Percentiles rank a stretch among this genome's conserved stretches.
phyloP scores from a whole-genome alignment of 176 grass and related monocot genomes.

The Alopecurus myosuroides region DNA sequence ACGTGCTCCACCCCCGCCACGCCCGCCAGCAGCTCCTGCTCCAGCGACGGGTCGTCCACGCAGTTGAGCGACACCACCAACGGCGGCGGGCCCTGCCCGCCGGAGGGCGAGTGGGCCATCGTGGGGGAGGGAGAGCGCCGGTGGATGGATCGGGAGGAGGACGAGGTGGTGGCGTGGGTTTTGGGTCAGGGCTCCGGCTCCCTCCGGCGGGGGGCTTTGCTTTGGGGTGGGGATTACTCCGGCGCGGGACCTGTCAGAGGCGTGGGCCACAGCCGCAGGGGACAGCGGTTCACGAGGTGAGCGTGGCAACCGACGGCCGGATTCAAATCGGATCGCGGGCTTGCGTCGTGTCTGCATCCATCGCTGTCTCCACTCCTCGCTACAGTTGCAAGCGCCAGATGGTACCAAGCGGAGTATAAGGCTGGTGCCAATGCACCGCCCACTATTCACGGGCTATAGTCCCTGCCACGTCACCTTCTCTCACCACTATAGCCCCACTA shows the following conservation, averaged over 20 bases:
- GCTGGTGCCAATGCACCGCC: too few relatives aligned
- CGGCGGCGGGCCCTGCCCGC: slow-evolving; percentile 13
- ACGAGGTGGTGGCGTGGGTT: slow-evolving; percentile 15
- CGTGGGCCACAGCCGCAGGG: neutral
- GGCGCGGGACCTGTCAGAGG: neutral
- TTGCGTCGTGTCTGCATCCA: neutral
- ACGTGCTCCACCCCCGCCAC: slow-evolving; percentile 73
- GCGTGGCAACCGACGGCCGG: slow-evolving; percentile 16
- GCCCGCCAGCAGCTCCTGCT: slow-evolving; percentile 60
- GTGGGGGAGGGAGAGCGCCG: neutral
- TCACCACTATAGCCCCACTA: too few relatives aligned
- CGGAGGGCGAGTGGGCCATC: slow-evolving; percentile 46
- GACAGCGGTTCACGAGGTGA: slow-evolving; percentile 24
- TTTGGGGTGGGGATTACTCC: neutral
- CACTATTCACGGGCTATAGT: too few relatives aligned
- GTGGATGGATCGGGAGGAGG: slow-evolving; percentile 16
- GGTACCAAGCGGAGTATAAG: too few relatives aligned
- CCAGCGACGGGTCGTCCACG: slow-evolving; percentile 71
- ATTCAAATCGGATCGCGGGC: slow-evolving; percentile 7
- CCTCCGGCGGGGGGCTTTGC: slow-evolving; percentile 8
- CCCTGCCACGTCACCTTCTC: too few relatives aligned
- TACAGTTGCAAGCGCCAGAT: neutral
- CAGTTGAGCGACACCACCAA: slow-evolving; percentile 81
- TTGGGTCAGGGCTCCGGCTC: slow-evolving; percentile 7
- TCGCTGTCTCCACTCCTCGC: neutral